phyloP scores from a whole-genome alignment of 148 eudicot genomes.

The Simmondsia chinensis region DNA sequence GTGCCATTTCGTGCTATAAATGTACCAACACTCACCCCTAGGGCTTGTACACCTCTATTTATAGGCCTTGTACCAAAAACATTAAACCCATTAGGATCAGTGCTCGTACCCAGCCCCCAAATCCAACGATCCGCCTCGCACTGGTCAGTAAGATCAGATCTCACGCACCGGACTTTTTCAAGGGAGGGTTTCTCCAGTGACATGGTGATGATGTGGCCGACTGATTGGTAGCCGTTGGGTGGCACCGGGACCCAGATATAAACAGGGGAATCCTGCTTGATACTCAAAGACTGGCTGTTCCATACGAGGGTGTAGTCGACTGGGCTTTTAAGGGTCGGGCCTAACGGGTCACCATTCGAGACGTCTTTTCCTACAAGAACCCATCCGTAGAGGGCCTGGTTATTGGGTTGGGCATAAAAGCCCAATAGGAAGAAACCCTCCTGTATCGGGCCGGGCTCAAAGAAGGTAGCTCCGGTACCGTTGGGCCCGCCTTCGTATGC shows the following conservation, averaged over 20 bases:
- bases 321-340: constrained; percentile 17
- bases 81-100: constrained; percentile 10
- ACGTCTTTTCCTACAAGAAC: constrained; percentile 24
- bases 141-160: constrained; percentile 21
- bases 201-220: constrained; percentile 22
- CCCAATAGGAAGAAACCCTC: constrained; percentile 24
- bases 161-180: constrained; percentile 20
- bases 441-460: constrained; percentile 24
- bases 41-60: constrained; percentile 16
- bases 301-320: constrained; percentile 33
- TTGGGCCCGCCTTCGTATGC: constrained; percentile 26
- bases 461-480: constrained; percentile 22
- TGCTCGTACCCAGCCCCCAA: constrained; percentile 14
- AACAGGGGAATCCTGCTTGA: constrained; percentile 16
- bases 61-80: constrained; percentile 17
- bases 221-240: constrained; percentile 18
- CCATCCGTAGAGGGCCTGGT: constrained; percentile 22
- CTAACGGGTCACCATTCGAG: neutral
- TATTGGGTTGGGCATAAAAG: constrained; percentile 27
- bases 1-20: constrained; percentile 13
- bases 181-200: constrained; percentile 24
- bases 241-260: constrained; percentile 37
- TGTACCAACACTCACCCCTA: constrained; percentile 23
- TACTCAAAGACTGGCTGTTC: constrained; percentile 18
- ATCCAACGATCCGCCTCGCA: constrained; percentile 17